Evolutionary conservation across 768 basidiomycete genomes (phyloP), one percentile per base, ranked within the genome.

Genomic region (Nidularia pulvinata): DNA sequence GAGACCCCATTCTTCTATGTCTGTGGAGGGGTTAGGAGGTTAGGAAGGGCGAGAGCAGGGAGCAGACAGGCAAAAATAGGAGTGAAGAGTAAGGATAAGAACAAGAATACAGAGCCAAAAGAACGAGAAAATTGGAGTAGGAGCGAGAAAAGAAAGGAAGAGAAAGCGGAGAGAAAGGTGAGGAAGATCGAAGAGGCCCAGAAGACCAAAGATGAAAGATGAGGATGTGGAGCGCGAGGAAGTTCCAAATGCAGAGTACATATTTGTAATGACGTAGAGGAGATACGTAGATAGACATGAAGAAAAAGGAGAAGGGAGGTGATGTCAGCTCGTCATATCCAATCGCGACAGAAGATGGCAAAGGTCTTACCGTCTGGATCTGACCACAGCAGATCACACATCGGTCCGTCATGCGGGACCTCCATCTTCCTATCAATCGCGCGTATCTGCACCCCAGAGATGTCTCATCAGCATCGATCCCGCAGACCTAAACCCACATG

Each of bases 361-460:
- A 16, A 19, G 14, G 35, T 65, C 80, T 59, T 52, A 95, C 95
- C 95, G 69, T 98, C 96, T 45, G 96, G 96, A 76, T 98, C 96
- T 55, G 95, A 97, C 96, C 96, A 98, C n/a, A 98, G 77, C 2
- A 98, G 77, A 72, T 98, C 96, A 65, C 96, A 98, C 96, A 98
- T 98, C 6, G 95, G 88, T 10, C 96, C 96, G 65, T 98, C 96
- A 68, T 98, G 96, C 30, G 96, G 96, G 22, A 98, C 96, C 66
- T 98, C 96, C 69, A 96, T 94, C 69, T 95, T 95, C 34, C 96
- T 75, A 75, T 98, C 95, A 61, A 98, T 96, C 36, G 87, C 81
- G 49, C 96, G 89, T 61, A 98, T 98, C 95, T 91, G 16, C 39
- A 4, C 16, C 39, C 16, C 39, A 42, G 3, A 5, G 39, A 11